Conservation (phyloP, 805 yeast species). For the Henningerozyma blattae region DNA sequence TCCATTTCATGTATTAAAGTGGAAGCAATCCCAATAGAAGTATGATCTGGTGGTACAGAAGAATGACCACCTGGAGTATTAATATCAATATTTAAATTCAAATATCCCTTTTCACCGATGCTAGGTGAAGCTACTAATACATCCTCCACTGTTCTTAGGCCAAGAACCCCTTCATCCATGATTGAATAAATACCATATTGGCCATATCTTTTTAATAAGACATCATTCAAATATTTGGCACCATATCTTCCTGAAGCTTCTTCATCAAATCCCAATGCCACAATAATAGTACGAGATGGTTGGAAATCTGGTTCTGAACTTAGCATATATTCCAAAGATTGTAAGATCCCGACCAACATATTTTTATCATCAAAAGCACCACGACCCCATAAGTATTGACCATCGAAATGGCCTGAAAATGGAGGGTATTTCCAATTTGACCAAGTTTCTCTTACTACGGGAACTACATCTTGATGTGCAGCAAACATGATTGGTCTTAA, state of each 20-base stretch:
- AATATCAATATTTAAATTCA: conserved; percentile 39
- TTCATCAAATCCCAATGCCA: conserved; percentile 72
- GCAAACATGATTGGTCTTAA: conserved; percentile 58
- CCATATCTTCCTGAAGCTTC: conserved; percentile 57
- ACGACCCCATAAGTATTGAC: conserved; percentile 55
- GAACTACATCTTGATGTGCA: conserved; percentile 83
- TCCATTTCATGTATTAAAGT: conserved; percentile 48
- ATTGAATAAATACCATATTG: conserved; percentile 45
- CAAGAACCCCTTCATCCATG: conserved; percentile 54
- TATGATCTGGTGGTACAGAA: conserved; percentile 71
- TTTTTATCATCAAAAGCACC: conserved; percentile 73
- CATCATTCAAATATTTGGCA: conserved; percentile 37
- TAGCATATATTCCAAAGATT: conserved; percentile 48
- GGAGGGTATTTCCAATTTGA: conserved; percentile 60
- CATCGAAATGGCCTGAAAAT: conserved; percentile 55
- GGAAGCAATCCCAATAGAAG: conserved; percentile 63
- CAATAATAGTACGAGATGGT: conserved; percentile 51
- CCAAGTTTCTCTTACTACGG: conserved; percentile 50
- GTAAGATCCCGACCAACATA: conserved; percentile 51
- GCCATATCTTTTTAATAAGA: conserved; percentile 45
- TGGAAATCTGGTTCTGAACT: conserved; percentile 34
- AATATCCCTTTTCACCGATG: conserved; percentile 51
- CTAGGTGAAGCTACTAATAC: conserved; percentile 41
- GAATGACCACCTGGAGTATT: conserved; percentile 70
- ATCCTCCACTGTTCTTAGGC: conserved; percentile 27